Evolutionary conservation across 2,329 filamentous ascomycete genomes (phyloP).

Genomic region (Immersiporthe knoxdaviesiana): DNA sequence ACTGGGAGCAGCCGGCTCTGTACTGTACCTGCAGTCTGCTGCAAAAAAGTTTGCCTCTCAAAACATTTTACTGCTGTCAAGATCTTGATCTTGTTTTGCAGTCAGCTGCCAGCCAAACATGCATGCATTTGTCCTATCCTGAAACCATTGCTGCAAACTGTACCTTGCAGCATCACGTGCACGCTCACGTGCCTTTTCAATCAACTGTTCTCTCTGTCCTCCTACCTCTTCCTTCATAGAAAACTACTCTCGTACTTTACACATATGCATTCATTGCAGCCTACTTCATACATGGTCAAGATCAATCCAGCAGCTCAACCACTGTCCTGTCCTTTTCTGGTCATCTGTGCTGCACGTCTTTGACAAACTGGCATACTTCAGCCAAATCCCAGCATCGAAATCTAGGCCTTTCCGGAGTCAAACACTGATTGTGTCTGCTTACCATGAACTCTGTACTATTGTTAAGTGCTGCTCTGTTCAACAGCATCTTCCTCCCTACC

Average conservation of each 20-base stretch:
- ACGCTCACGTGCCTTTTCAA: background rate
- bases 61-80: background rate
- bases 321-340: too few relatives aligned
- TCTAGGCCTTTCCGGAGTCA: background rate
- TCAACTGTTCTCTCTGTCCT: background rate
- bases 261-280: too few relatives aligned
- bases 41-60: background rate
- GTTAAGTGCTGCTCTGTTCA: background rate
- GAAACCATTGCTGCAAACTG: background rate
- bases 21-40: background rate
- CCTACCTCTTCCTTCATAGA: background rate
- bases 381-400: too few relatives aligned
- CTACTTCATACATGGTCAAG: background rate
- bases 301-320: too few relatives aligned
- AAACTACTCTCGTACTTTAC: too few relatives aligned
- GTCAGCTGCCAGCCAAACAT: background rate
- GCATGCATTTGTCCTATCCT: background rate
- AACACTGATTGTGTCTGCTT: background rate
- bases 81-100: background rate
- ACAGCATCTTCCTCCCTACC: too few relatives aligned
- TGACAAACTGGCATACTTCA: too few relatives aligned
- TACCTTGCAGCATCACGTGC: slow-evolving; percentile 20
- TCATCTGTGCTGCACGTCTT: too few relatives aligned
- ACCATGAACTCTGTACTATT: too few relatives aligned
- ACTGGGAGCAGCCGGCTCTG: background rate